A percentile compares a stretch with the other conserved stretches of the same genome.
Conservation (phyloP, 805 yeast genomes). For the Scheffersomyces spartinae region DNA sequence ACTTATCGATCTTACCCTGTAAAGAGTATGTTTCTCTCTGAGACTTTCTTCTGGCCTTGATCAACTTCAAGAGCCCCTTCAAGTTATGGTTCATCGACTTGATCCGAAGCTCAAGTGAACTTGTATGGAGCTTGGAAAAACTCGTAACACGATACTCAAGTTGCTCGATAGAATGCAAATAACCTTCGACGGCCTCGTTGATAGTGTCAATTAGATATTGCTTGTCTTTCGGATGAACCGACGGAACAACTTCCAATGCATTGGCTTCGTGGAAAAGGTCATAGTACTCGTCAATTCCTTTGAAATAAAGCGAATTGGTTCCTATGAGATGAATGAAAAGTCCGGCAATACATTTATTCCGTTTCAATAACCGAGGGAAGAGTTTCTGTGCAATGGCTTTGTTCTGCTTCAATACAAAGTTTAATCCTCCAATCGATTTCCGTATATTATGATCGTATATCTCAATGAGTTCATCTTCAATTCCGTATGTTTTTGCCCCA, state of each 20-base stretch:
- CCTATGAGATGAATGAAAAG: constrained; percentile 14
- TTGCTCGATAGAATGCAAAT: constrained; percentile 11
- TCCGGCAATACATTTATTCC: constrained; percentile 11
- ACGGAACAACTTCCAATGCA: constrained; percentile 15
- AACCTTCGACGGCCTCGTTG: constrained; percentile 16
- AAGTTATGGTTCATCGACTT: constrained; percentile 16
- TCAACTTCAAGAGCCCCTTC: constrained; percentile 14
- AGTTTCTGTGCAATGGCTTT: constrained; percentile 11
- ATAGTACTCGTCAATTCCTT: constrained; percentile 22
- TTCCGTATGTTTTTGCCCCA: constrained; percentile 7
- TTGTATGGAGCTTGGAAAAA: no score
- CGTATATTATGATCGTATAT: constrained; percentile 17
- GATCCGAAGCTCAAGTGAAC: no score
- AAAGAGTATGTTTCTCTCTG: constrained; percentile 12
- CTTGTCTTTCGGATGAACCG: constrained; percentile 27
- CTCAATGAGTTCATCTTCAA: constrained; percentile 18
- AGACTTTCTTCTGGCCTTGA: constrained; percentile 17
- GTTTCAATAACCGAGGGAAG: constrained; percentile 19
- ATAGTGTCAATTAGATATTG: constrained; percentile 13
- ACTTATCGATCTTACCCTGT: constrained; percentile 14
- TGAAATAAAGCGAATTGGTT: constrained; percentile 16
- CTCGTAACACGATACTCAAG: no score
- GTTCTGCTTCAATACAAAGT: constrained; percentile 13
- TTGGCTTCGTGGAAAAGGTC: constrained; percentile 18
- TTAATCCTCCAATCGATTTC: constrained; percentile 15